Conservation (phyloP, 208 protist genomes). For the Hexamita inflata region DNA sequence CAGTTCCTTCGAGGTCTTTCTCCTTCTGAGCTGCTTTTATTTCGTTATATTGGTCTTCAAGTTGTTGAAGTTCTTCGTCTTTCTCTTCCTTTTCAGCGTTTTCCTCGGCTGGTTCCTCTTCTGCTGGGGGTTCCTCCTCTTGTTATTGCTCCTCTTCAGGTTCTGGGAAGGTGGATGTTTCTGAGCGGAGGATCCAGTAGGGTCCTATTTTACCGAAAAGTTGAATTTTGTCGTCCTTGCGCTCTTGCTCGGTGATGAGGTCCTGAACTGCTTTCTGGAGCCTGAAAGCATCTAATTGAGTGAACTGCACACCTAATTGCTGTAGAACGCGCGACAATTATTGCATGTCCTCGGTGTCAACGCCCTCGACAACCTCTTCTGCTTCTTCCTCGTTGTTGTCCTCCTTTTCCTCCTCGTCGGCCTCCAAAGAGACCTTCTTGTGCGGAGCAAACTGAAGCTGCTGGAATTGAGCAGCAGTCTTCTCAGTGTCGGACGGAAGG, state of each 20-base stretch:
- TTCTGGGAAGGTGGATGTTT: not conserved
- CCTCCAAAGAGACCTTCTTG: not conserved
- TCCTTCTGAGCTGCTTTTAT: not conserved
- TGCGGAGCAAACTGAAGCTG: not conserved
- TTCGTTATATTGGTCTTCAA: not conserved
- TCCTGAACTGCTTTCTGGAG: not conserved
- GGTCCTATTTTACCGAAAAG: slow-evolving; percentile 25
- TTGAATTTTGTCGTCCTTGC: not conserved
- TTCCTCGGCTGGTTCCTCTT: slow-evolving; percentile 5
- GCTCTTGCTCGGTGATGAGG: not conserved
- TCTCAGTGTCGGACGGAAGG: not conserved
- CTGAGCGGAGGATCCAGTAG: slow-evolving; percentile 5
- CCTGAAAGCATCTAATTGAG: slow-evolving; percentile 1
- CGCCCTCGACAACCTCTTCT: not conserved
- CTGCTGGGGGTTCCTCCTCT: not conserved
- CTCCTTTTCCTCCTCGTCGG: not conserved
- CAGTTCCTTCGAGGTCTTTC: not conserved
- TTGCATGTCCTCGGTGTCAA: not conserved
- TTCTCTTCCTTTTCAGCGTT: not conserved
- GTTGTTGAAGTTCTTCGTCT: not conserved
- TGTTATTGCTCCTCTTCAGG: slow-evolving; percentile 18
- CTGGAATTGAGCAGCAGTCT: not conserved
- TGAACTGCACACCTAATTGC: not conserved
- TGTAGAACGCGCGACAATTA: not conserved
- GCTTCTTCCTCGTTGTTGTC: not conserved